A percentile compares a stretch with the other conserved stretches of the same genome.
These are phyloP conservation scores for Brachypodium distachyon DNA, from an alignment of 202 grass and related monocot genomes.

Conservation along the genomic window DNA sequence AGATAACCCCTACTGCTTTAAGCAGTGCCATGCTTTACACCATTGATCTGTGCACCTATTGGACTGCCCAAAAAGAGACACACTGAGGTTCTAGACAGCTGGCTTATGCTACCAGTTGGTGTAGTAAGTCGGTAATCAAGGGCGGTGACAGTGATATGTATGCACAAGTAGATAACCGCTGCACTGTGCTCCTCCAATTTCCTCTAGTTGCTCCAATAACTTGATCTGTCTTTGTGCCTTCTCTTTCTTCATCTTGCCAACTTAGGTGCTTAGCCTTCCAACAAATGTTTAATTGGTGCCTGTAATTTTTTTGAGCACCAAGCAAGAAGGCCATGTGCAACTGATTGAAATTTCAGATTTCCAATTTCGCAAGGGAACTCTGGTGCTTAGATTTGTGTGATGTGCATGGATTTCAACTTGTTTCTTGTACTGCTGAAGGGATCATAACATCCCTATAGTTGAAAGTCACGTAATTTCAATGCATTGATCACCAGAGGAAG, in stretches of 20 bases:
- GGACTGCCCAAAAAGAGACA: no score
- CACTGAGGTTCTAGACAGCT: neutral
- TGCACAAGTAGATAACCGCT: neutral
- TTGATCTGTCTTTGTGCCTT: neutral
- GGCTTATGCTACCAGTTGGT: neutral
- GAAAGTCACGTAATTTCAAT: neutral
- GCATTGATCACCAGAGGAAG: neutral
- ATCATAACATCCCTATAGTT: neutral
- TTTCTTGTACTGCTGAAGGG: neutral
- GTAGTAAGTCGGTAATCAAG: neutral
- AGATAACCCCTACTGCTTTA: neutral
- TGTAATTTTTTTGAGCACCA: neutral
- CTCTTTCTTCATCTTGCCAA: neutral
- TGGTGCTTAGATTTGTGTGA: neutral
- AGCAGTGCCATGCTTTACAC: neutral
- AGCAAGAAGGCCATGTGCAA: neutral
- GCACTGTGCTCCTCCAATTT: neutral
- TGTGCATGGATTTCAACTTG: neutral
- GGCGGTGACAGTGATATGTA: neutral
- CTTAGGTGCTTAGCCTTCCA: neutral
- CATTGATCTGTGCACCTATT: neutral
- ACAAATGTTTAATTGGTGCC: neutral
- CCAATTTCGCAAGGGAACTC: neutral
- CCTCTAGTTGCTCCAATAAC: neutral
- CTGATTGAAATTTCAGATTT: neutral